Base-by-base conservation (phyloP, 176 grass and related monocot genomes). In the Saccharum officinarum region DNA sequence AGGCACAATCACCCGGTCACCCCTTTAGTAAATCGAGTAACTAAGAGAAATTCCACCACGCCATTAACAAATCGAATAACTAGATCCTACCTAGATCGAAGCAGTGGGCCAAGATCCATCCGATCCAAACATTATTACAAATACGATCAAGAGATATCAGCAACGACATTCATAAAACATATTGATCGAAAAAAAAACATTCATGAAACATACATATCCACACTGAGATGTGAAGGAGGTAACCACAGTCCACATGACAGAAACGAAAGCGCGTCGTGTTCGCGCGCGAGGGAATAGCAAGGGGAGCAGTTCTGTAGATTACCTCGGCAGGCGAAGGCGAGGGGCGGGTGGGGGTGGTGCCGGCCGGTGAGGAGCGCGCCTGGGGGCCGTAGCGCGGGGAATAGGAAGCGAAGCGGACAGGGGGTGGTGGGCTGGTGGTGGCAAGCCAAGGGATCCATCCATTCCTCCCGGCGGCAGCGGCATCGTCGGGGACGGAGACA, bases 381-480 rank as follows among this genome's bases (percentile, higher is more conserved):
- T 69, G n/a, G 67, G n/a, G 34, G 10, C 26, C n/a, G 52, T 54
- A 45, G 52, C 52, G 39, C 26, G 28, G 14, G 25, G 46, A 11
- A 54, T 0, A 34, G 72, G 46, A 52, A 34, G 14, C 34, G 70
- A 34, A 68, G 65, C 60, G 25, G 39, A 38, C n/a, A 13, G 12
- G 10, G 25, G 10, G 31, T 20, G 17, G 52, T 13, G 42, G 10
- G 42, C 10, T 46, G 45, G 45, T 50, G 47, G 49, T 52, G 47
- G 47, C 7, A 22, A 22, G 18, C 18, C 18, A 40, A 9, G 8
- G 57, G 23, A 40, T 63, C 36, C 77, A 42, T 42, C 77, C 77
- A 6, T 80, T 45, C n/a, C 67, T 82, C 49, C 67, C 80, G 52
- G 52, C 52, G 52, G 52, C 52, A 57, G 50, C 69, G 40, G 70